Evolutionary conservation across 2,329 filamentous ascomycete genomes (phyloP), one percentile per base, ranked within the genome.

Genomic region (Colletotrichum sublineola): DNA sequence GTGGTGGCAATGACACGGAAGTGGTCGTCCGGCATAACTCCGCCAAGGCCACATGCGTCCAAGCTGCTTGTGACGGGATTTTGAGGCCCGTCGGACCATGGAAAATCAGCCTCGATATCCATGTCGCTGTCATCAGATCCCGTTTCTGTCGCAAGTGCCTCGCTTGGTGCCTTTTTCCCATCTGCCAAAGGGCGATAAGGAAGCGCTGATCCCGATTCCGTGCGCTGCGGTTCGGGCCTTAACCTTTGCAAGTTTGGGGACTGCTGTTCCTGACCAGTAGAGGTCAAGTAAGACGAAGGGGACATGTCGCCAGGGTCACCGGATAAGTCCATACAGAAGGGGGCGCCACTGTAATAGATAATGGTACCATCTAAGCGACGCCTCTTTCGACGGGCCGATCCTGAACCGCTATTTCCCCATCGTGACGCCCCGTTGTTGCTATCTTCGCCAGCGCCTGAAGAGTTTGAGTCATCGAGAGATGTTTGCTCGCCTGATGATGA

Each of bases 331-430:
- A 91, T 95, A 79, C 91, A 96, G 79, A 96, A 97, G 0, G 89
- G 89, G 1, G 92, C 92, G 36, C 92, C 93, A 73, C 88, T 94
- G 79, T 96, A 97, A 78, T 95, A 97, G 24, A 96, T 94, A 75
- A 97, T 92, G 1, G 93, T 91, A 11, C 94, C 94, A 71, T 93
- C 90, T 15, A 90, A 86, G 0, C 85, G 87, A 36, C 87, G 87
- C 79, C 87, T 89, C 75, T 83, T 86, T 74, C 82, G 85, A 80
- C 77, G 82, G 68, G 81, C 86, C 58, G 78, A 84, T 75, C 78
- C 88, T 74, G 84, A 89, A 77, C 84, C 84, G 73, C 85, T 86
- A 44, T 82, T 80, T 18, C 80, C 83, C 82, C 84, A 86, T 61
- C 82, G 79, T 0, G 87, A 88, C 20, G 83, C 84, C 1, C 82